phyloP scores from a whole-genome alignment of 805 yeast species.

The Cyberlindnera japonica region DNA sequence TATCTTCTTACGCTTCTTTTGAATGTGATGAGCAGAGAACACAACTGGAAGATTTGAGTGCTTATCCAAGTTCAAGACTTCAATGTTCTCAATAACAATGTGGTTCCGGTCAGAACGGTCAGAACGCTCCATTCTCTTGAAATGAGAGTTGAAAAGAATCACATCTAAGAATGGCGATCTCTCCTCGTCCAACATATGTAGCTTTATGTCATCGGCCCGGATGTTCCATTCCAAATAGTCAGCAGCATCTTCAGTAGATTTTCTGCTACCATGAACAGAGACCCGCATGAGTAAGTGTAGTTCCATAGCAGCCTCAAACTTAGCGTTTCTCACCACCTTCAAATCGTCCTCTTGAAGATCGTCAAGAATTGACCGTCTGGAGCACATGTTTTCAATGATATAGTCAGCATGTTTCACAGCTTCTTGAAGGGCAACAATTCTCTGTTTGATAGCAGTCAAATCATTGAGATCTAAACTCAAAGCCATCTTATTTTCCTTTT shows the following conservation, averaged over 20 bases:
- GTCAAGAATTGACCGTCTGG: conserved; percentile 45
- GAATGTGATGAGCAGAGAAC: conserved; percentile 35
- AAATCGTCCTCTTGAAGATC: conserved; percentile 46
- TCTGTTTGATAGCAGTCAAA: conserved; percentile 42
- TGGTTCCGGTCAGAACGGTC: conserved; percentile 67
- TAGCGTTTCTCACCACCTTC: conserved; percentile 36
- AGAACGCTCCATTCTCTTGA: conserved; percentile 55
- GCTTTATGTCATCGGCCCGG: conserved; percentile 62
- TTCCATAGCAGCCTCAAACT: conserved; percentile 37
- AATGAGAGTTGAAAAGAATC: conserved; percentile 57
- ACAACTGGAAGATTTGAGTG: conserved; percentile 67
- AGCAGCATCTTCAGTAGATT: conserved; percentile 25
- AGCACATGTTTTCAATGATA: conserved; percentile 45
- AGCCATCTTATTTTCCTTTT: conserved; percentile 60
- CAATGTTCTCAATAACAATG: conserved; percentile 56
- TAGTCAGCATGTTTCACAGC: conserved; percentile 39
- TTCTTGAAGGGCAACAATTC: conserved; percentile 47
- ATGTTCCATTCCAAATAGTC: conserved; percentile 57
- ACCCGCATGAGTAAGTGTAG: conserved; percentile 44
- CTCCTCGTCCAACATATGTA: conserved; percentile 62
- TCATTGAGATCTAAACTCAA: conserved; percentile 71
- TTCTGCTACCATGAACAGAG: conserved; percentile 33
- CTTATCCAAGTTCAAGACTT: conserved; percentile 61
- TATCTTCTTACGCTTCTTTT: conserved; percentile 14
- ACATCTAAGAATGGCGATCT: conserved; percentile 67